Evolutionary conservation across 352 stramenopile species (phyloP).

Genomic region (Pythium guiyangense): DNA sequence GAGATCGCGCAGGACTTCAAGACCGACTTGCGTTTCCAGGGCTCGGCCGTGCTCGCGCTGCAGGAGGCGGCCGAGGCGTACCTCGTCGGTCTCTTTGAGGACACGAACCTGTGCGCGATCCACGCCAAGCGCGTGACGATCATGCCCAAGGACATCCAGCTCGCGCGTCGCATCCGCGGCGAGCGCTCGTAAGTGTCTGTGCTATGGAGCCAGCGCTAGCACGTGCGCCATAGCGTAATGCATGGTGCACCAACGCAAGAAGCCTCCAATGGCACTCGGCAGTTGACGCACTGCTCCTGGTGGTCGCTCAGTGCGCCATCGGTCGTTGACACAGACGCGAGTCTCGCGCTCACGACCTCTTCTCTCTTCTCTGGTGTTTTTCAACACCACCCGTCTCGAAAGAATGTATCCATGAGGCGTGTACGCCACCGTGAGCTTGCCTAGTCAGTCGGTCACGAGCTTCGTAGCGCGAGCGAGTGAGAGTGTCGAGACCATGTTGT

Average conservation of each 20-base stretch:
- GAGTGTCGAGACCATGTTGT: no score
- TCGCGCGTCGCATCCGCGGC: constrained; percentile 90
- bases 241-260: no score
- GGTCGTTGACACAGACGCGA: constrained; percentile 12
- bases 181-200: constrained; percentile 88
- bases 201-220: no score
- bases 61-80: no score
- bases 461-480: not conserved
- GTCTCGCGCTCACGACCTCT: not conserved
- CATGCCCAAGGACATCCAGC: constrained; percentile 97
- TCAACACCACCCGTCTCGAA: constrained; percentile 72
- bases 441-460: not conserved
- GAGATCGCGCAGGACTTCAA: constrained; percentile 88
- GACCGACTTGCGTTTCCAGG: constrained; percentile 88
- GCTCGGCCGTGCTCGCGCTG: constrained; percentile 76
- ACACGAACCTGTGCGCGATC: constrained; percentile 95
- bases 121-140: constrained; percentile 96
- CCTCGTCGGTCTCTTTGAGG: constrained; percentile 93
- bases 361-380: constrained; percentile 58
- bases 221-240: no score
- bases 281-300: constrained; percentile 9
- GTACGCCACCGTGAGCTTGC: not conserved
- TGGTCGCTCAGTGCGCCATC: constrained; percentile 50
- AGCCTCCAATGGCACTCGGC: no score
- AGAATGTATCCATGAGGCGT: not conserved